Evolutionary conservation across 257 asterid species (phyloP), one percentile per base, ranked within the genome.

Genomic region (Fraxinus cuspidata): DNA sequence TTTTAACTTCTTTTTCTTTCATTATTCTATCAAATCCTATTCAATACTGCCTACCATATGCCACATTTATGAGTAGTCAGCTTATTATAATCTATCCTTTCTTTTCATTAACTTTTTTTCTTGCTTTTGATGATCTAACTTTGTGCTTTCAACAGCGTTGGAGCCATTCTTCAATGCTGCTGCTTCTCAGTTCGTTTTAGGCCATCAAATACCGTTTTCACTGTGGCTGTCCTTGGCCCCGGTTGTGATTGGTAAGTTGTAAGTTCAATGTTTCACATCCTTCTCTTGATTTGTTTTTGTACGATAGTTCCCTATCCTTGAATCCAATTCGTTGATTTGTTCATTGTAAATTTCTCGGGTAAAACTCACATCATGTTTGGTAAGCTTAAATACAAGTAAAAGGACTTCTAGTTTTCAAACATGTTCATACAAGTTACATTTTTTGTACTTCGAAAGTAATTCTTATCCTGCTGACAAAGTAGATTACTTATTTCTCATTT

Each of bases 161-260:
- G 92, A 88, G 84, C 92, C 92, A 70, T 88, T 88, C 74, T 86
- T 88, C 85, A 88, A 74, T 78, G 92, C 92, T 72, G 89, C 87
- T 72, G 92, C 88, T 78, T 88, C 92, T 11, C 90, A 88, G 86
- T 88, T 88, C 82, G 79, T 88, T 64, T 65, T 86, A 65, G 92
- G 92, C 3, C 92, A 88, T 38, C 87, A 86, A 82, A 88, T 86
- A 76, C 88, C 90, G 10, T 75, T 85, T 37, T 78, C 90, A 27
- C 86, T 86, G 1, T 88, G 92, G 92, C 83, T 88, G 32, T 86
- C 92, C 3, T 76, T 88, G 74, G 89, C 90, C 31, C 92, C 92
- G 4, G 92, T 88, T 15, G 90, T 88, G 19, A 7, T 86, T 10
- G 92, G 92, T 88, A 80, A 83, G 83, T 38, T 1, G 16, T 19